Evolutionary conservation across 176 grass and related monocot species (phyloP).

Genomic region (Bothriochloa decipiens): DNA sequence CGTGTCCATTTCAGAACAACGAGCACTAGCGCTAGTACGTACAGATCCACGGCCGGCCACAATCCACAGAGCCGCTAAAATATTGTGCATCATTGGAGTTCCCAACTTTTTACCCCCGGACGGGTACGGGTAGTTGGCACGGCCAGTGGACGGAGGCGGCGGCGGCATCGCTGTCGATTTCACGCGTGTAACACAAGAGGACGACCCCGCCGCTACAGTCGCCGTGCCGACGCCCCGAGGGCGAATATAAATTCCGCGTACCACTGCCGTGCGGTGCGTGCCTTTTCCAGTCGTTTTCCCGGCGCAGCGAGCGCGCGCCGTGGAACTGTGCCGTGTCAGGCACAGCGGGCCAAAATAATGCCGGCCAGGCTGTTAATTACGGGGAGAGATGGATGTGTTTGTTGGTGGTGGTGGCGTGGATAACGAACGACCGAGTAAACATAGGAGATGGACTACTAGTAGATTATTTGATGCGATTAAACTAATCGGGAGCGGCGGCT

Average conservation of each 20-base stretch:
- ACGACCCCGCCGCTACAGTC: not conserved
- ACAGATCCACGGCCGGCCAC: not conserved
- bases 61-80: not conserved
- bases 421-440: constrained; percentile 33
- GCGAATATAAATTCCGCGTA: constrained; percentile 16
- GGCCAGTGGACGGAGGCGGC: not conserved
- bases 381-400: too few relatives aligned
- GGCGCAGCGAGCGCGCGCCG: not conserved
- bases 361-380: constrained; percentile 4
- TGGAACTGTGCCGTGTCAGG: constrained; percentile 30
- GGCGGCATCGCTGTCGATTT: constrained; percentile 13
- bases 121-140: not conserved
- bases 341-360: not conserved
- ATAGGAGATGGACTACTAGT: not conserved
- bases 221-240: constrained; percentile 27
- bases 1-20: not conserved
- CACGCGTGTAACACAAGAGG: constrained; percentile 20
- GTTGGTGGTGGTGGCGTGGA: constrained; percentile 22
- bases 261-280: not conserved
- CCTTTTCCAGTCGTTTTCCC: constrained; percentile 32
- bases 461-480: not conserved
- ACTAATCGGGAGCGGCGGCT: constrained; percentile 13
- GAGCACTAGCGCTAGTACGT: not conserved
- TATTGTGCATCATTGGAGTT: not conserved
- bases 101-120: not conserved